These are phyloP conservation scores for Misopates orontium DNA, from an alignment of 257 asterid species.

Conservation along the genomic window DNA sequence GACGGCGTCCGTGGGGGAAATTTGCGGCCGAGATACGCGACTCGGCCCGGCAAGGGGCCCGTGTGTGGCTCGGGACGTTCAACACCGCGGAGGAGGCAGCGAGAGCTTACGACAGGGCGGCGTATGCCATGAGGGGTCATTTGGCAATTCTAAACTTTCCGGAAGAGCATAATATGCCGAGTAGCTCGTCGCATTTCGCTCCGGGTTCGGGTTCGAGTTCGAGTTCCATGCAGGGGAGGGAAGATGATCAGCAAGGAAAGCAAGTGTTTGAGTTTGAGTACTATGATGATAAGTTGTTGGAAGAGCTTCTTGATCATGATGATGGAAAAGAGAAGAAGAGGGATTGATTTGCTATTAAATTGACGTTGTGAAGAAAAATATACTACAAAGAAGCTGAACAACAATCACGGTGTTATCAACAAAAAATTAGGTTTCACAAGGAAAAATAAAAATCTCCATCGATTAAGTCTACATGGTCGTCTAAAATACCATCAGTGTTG, in stretches of 20 bases:
- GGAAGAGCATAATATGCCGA: conserved; percentile 59
- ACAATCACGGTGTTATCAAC: no score
- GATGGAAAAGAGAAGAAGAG: conserved; percentile 30
- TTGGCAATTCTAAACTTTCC: conserved; percentile 84
- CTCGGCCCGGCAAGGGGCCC: conserved; percentile 51
- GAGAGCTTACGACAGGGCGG: conserved; percentile 70
- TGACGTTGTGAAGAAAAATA: neutral
- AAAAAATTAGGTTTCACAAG: no score
- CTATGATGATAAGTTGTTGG: conserved; percentile 60
- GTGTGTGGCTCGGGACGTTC: conserved; percentile 85
- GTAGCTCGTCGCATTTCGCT: conserved; percentile 62
- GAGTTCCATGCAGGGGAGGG: conserved; percentile 15
- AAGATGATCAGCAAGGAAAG: conserved; percentile 20
- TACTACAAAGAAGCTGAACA: no score
- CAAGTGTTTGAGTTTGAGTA: conserved; percentile 67
- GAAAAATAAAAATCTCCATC: no score
- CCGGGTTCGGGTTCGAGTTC: conserved; percentile 26
- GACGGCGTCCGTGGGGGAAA: conserved; percentile 85
- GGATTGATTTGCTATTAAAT: conserved; percentile 5
- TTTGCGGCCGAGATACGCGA: conserved; percentile 90
- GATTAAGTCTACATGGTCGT: no score
- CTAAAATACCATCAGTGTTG: no score
- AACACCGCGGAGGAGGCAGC: conserved; percentile 75
- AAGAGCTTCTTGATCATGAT: conserved; percentile 59
- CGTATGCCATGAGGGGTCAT: conserved; percentile 70